Base-by-base conservation (phyloP, 2,329 filamentous ascomycete species). In the Parascedosporium putredinis region DNA sequence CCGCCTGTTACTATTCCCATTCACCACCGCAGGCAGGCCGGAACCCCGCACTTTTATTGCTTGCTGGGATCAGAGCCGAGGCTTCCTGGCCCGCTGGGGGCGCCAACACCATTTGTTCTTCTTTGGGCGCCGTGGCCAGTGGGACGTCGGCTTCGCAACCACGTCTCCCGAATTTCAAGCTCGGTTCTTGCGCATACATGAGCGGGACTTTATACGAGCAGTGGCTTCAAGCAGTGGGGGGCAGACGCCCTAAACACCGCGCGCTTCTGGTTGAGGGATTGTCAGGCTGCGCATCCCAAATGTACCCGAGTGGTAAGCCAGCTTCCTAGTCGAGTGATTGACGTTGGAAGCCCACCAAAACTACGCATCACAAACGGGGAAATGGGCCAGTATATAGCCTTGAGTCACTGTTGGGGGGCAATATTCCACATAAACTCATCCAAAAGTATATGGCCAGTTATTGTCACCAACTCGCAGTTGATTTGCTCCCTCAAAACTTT, bases 361-460 rank as follows among this genome's bases (percentile, higher is more conserved):
- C 40, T 43, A 12, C 23, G 14, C 22, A 20, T 43, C 16, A 43
- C 40, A 6, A 20, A 43, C 8, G 40, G 40, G 9, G n/a, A 10
- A n/a, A 20, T 43, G 18, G 34, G 7, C 9, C 36, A 27, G 10
- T 52, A 52, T 18, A 47, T 25, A 2, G 47, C 51, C 16, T 27
- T 52, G 8, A 52, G 51, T 20, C 42, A 52, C 25, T 52, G 53
- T 31, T 54, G 53, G 53, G 49, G 51, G 45, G 51, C 1, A 47
- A 45, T 1, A 33, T 50, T 2, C 50, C 47, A 0, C 27, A 33
- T 43, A 47, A 25, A 18, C 51, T 40, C n/a, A 51, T 40, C 2
- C 12, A 10, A 31, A 33, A 14, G 1, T 16, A 14, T 20, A 16
- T 43, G 7, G 40, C 1, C 40, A 31, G 9, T n/a, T 47, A 31